These are phyloP conservation scores for Ceratocystis destructans DNA, from an alignment of 2,329 filamentous ascomycete genomes.

Conservation along the genomic window DNA sequence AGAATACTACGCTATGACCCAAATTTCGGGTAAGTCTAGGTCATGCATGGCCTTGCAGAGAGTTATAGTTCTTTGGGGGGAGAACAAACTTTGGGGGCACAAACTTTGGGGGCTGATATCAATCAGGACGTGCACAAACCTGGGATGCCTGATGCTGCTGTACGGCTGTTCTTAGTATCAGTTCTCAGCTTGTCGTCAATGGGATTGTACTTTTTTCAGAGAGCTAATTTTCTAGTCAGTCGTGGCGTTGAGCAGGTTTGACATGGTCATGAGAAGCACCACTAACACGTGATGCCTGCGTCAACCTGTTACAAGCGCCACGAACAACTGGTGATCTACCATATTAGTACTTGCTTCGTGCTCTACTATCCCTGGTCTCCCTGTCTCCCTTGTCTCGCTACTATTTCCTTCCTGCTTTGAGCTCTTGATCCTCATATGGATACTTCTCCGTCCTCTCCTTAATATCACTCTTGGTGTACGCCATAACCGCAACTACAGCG, in stretches of 20 bases:
- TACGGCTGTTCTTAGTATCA: neutral
- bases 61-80: neutral
- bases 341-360: neutral
- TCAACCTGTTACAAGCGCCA: neutral
- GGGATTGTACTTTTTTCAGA: neutral
- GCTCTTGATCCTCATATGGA: no score
- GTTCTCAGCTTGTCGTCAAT: neutral
- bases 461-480: no score
- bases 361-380: neutral
- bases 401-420: neutral
- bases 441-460: no score
- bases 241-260: neutral
- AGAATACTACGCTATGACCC: neutral
- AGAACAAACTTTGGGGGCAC: neutral
- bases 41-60: neutral
- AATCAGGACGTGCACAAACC: neutral
- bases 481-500: no score
- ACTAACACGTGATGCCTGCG: neutral
- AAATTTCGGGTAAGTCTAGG: neutral
- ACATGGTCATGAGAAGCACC: neutral
- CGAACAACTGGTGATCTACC: neutral
- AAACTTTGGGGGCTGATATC: neutral
- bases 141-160: neutral
- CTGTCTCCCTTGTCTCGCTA: neutral
- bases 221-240: neutral